Evolutionary conservation across 805 yeast species (phyloP), one percentile per base, ranked within the genome.

Genomic region (Lipomyces sp.): DNA sequence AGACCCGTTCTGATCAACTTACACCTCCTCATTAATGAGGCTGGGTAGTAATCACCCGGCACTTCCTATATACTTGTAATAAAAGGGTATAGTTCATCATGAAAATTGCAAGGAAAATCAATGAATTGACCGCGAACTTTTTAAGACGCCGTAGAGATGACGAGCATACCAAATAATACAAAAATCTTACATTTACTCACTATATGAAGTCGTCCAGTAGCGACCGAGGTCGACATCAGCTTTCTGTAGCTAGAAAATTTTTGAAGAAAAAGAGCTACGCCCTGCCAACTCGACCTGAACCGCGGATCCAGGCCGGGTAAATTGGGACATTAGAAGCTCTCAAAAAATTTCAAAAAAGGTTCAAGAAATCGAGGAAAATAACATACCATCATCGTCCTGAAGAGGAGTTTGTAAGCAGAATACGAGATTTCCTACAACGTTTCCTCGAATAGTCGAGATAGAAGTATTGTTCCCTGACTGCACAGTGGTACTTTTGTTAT

Each of bases 81-180:
- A 57, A 60, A 53, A 60, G 67, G 71, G 71, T 63, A 68, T 59
- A 37, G 61, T 66, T 68, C 71, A 68, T 68, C 71, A 68, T 66
- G 60, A 57, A 37, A 56, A 55, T 15, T 42, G 7, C 15, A 10
- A 29, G 10, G 34, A 48, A 10, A 2, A 35, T 18, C 45, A n/a
- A 24, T n/a, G 32, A 10, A 30, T 53, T 33, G 55, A 54, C 5
- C 35, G 18, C 29, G 24, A 24, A 24, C n/a, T 39, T 2, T 7
- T 37, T 10, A 37, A 37, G 39, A 13, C 39, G 13, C 3, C 6
- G 48, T 42, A 8, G 34, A 45, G 24, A 24, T 7, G 53, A 32
- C 18, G 60, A 13, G 48, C 13, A 18, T 29, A 37, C 32, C 30
- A 33, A 51, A 37, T 18, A 37, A 24, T 29, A 15, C 13, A 35